Evolutionary conservation across 1,139 yeast genomes (phyloP), one percentile per base, ranked within the genome.

Genomic region (Blastobotrys apis): DNA sequence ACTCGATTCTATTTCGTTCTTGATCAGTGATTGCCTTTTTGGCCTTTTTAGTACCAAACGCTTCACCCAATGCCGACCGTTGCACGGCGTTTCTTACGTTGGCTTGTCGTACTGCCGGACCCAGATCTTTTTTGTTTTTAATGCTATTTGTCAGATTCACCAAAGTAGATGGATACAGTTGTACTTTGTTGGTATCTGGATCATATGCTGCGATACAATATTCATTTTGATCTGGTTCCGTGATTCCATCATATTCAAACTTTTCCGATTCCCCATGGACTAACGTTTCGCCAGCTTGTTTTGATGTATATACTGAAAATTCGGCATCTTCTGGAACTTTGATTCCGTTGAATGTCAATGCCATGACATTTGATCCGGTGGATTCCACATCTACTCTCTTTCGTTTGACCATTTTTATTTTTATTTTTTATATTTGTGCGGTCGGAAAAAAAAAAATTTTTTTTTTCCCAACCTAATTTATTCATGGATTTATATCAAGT

Each of bases 11-110:
- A 67, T 92, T 92, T 65, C 84, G 78, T 60, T 83, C 94, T 59
- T 80, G 66, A 62, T 83, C 90, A 42, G 78, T 72, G 60, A 94
- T 85, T 31, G 95, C 95, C 59, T 86, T 84, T 69, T 87, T 90
- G 50, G 97, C 97, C 68, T 82, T 90, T 68, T 86, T 87, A 50
- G 98, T 90, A 75, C 99, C 99, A 56, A 92, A 92, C 1, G 94
- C 94, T 66, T 87, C 92, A 60, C 98, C 98, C 58, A 92, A 74
- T 2, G 86, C 85, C 52, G 77, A 84, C 63, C 95, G 76, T 66
- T 84, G 86, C 12, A 72, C 70, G 33, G 72, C 65, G 54, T 49
- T 81, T 32, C 49, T 34, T 17, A 54, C 56, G 43, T 57, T 55
- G 26, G 51, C 51, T 37, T 57, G 60, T 64, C 74, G 78, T 48